Conservation (phyloP, 1,284 basidiomycete species). For the Puccinia novopanici region DNA sequence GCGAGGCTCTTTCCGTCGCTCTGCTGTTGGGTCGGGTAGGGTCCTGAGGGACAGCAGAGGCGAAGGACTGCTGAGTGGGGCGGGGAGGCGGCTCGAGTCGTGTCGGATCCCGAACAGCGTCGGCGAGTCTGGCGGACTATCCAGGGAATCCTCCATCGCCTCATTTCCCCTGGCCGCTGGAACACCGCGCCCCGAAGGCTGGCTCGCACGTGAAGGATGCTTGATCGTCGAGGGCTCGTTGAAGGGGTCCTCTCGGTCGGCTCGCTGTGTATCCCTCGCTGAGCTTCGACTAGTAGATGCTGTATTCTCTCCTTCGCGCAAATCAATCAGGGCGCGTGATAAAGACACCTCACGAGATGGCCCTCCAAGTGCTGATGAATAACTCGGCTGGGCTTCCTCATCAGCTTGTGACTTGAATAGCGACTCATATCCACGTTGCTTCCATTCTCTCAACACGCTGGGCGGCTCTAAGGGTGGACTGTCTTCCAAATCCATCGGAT, state of each 20-base stretch:
- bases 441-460: constrained; percentile 49
- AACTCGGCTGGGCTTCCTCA: constrained; percentile 16
- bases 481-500: constrained; percentile 48
- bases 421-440: constrained; percentile 41
- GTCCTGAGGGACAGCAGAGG: background rate
- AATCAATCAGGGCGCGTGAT: constrained; percentile 34
- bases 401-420: constrained; percentile 22
- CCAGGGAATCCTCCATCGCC: constrained; percentile 5
- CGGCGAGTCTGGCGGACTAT: constrained; percentile 28
- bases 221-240: constrained; percentile 20
- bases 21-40: background rate
- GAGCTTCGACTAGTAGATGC: background rate
- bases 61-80: background rate
- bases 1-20: background rate
- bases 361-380: background rate
- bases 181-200: background rate
- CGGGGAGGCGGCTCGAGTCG: background rate
- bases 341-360: constrained; percentile 35
- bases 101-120: constrained; percentile 38
- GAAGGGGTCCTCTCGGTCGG: constrained; percentile 25
- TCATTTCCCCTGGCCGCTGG: background rate
- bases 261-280: background rate
- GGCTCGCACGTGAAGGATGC: background rate
- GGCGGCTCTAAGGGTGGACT: constrained; percentile 43
- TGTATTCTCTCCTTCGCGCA: constrained; percentile 2